A percentile compares a stretch with the other conserved stretches of the same genome.
Evolutionary conservation across 1,284 basidiomycete genomes (phyloP).

Genomic region (Trichosporon inkin): DNA sequence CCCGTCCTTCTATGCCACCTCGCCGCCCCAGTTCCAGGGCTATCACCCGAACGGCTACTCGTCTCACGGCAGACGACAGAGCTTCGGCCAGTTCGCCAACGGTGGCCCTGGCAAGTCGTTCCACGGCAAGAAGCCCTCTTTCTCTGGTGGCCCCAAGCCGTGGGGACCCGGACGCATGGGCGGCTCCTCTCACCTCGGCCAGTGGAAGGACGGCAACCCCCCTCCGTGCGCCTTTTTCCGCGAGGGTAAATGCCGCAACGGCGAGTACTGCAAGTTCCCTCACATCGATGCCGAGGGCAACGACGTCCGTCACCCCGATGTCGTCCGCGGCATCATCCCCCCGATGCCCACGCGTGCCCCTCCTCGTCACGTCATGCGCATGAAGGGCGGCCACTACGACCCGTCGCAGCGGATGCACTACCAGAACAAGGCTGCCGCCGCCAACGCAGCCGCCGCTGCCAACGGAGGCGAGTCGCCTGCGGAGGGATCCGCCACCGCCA

Average conservation of each 20-base stretch:
- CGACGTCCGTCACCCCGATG: slow-evolving; percentile 49
- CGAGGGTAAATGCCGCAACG: slow-evolving; percentile 49
- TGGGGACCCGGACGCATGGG: slow-evolving; percentile 25
- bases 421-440: slow-evolving; percentile 19
- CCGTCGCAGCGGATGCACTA: slow-evolving; percentile 32
- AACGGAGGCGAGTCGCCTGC: slow-evolving; percentile 13
- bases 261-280: slow-evolving; percentile 51
- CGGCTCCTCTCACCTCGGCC: slow-evolving; percentile 32
- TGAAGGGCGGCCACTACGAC: slow-evolving; percentile 31
- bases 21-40: slow-evolving; percentile 32
- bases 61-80: slow-evolving; percentile 18
- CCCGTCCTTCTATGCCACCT: slow-evolving; percentile 41
- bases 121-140: slow-evolving; percentile 48
- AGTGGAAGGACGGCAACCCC: slow-evolving; percentile 50
- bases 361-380: slow-evolving; percentile 27
- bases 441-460: slow-evolving; percentile 12
- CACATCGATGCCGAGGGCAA: slow-evolving; percentile 47
- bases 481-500: slow-evolving; percentile 6
- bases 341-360: slow-evolving; percentile 36
- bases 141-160: slow-evolving; percentile 42
- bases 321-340: slow-evolving; percentile 43
- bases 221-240: slow-evolving; percentile 49
- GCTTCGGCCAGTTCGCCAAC: slow-evolving; percentile 24
- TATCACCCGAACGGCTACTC: slow-evolving; percentile 26
- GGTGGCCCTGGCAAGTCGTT: slow-evolving; percentile 26